Evolutionary conservation across 2,329 filamentous ascomycete genomes (phyloP).

Genomic region (Coniochaeta sp.): DNA sequence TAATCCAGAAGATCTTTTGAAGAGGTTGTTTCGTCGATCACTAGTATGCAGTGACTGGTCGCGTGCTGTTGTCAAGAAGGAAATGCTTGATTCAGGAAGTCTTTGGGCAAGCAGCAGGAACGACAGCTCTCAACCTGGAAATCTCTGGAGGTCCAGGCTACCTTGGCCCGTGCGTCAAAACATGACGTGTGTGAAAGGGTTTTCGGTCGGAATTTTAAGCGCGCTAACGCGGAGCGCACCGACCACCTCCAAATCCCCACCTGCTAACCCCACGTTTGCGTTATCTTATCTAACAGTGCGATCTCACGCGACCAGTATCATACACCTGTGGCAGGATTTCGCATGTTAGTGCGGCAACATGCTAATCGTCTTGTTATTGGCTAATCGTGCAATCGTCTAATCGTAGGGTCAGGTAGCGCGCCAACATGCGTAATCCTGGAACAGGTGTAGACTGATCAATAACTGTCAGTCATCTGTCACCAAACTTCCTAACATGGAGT

Average conservation of each 20-base stretch:
- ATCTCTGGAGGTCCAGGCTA: constrained; percentile 1
- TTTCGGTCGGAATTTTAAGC: background rate
- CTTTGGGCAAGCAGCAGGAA: background rate
- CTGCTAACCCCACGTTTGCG: background rate
- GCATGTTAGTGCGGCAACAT: too few relatives aligned
- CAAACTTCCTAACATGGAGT: too few relatives aligned
- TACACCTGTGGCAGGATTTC: too few relatives aligned
- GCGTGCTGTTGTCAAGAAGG: background rate
- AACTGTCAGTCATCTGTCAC: too few relatives aligned
- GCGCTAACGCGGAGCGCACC: background rate
- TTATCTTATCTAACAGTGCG: constrained; percentile 3
- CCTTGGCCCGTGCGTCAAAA: background rate
- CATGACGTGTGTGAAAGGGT: background rate
- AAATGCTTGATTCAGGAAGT: too few relatives aligned
- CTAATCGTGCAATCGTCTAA: too few relatives aligned
- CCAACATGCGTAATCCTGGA: too few relatives aligned
- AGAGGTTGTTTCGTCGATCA: background rate
- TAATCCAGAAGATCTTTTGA: background rate
- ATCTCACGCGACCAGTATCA: background rate
- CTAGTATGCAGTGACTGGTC: background rate
- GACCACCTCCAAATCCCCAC: background rate
- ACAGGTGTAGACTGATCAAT: too few relatives aligned
- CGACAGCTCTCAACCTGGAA: too few relatives aligned
- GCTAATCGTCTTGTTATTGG: too few relatives aligned
- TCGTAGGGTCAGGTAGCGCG: too few relatives aligned